Base-by-base conservation (phyloP, 768 basidiomycete species). In the Trametopsis cervina region DNA sequence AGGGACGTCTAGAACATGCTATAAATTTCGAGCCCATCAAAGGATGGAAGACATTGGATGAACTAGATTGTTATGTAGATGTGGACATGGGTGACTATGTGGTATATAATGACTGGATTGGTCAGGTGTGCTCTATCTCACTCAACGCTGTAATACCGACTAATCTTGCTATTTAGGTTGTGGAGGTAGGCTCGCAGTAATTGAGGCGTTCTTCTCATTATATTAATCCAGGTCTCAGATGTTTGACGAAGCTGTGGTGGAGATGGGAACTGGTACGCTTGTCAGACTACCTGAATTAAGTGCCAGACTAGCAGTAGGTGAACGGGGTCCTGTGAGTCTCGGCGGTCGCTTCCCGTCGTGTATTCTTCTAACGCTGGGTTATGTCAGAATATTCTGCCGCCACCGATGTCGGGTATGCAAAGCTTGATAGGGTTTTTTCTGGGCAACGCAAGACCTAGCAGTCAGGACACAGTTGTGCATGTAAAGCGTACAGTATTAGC, bases 21-120 rank as follows among this genome's bases (percentile, higher is more conserved):
- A 80, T 94, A 50, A 86, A 73, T 51, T 72, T 71, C 12, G 74
- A 77, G 49, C 61, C 67, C 23, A 57, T 90, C 23, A 68, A 75
- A 3, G 81, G 74, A 6, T 92, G 86, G 88, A 75, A 75, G 54
- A 70, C 73, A 9, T 56, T 71, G 47, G 68, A 74, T 33, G 80
- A 86, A 42, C 61, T 92, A 21, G 73, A 77, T 54, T 70, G 72
- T 20, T 72, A 75, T 21, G 66, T 72, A 25, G 76, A 81, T 23
- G 74, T 86, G 21, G 86, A 86, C 50, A 73, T 86, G 33, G 84
- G 86, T 4, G 89, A 93, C 64, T 89, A 83, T 68, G 88, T 94
- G 41, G 69, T 82, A 15, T 80, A 81, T 58, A 78, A 86, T 55
- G 80, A 90, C 62, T 96, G 93, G 92, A 70, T 95, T 58, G 92